Evolutionary conservation across 176 grass and related monocot genomes (phyloP).

Genomic region (Sorghum bicolor): DNA sequence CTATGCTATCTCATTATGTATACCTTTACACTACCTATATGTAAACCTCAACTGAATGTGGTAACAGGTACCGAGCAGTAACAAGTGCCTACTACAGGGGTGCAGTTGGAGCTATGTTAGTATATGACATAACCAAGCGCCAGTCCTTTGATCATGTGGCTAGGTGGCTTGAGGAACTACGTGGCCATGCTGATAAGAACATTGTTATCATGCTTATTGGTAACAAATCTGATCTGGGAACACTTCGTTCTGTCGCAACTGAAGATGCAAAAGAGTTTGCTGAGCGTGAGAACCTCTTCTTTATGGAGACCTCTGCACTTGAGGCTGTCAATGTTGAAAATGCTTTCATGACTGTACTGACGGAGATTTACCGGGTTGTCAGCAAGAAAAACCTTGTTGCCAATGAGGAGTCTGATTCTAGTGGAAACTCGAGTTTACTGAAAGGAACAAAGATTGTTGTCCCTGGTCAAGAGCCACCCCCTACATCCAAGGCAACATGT

Average conservation of each 20-base stretch:
- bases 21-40: not conserved
- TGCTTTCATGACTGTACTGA: constrained; percentile 40
- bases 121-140: constrained; percentile 67
- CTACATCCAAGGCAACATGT: constrained; percentile 38
- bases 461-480: constrained; percentile 34
- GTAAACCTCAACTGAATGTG: constrained; percentile 15
- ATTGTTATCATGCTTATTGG: constrained; percentile 61
- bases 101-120: constrained; percentile 61
- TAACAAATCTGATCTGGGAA: constrained; percentile 62
- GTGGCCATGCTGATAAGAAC: constrained; percentile 58
- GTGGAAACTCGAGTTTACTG: constrained; percentile 45
- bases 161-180: constrained; percentile 52
- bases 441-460: constrained; percentile 56
- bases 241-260: constrained; percentile 41
- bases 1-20: not conserved
- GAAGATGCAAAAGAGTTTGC: constrained; percentile 63
- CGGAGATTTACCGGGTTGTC: constrained; percentile 45
- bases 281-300: constrained; percentile 56
- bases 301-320: constrained; percentile 73
- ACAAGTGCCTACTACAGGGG: constrained; percentile 71
- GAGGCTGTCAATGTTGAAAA: constrained; percentile 53
- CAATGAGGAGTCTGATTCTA: constrained; percentile 36
- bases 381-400: constrained; percentile 62
- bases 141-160: constrained; percentile 59
- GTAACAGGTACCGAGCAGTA: constrained; percentile 61